Evolutionary conservation across 2,329 filamentous ascomycete species (phyloP).

Genomic region (Juglanconis juglandina): DNA sequence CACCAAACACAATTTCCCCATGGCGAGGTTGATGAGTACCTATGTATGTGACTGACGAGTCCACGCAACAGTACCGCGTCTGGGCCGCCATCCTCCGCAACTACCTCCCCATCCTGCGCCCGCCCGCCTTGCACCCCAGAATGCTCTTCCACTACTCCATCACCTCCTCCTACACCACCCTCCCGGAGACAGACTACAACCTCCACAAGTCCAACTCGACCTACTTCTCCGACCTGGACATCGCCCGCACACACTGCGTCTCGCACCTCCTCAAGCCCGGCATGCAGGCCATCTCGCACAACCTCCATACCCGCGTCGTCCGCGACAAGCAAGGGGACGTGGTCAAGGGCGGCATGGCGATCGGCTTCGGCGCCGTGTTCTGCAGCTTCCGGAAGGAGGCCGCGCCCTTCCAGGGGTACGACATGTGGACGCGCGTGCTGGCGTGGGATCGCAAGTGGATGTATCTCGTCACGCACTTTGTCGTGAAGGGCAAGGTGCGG

Average conservation of each 20-base stretch:
- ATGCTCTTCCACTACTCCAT: constrained; percentile 36
- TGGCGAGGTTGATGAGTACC: not conserved
- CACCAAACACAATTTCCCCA: not conserved
- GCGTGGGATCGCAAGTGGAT: constrained; percentile 81
- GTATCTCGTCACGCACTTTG: constrained; percentile 71
- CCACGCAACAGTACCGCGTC: constrained; percentile 28
- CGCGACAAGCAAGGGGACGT: constrained; percentile 46
- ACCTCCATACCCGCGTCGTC: constrained; percentile 48
- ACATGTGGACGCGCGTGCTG: constrained; percentile 70
- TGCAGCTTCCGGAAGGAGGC: constrained; percentile 75
- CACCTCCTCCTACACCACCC: constrained; percentile 27
- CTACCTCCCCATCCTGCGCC: constrained; percentile 21
- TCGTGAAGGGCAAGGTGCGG: constrained; percentile 57
- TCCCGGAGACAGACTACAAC: constrained; percentile 38
- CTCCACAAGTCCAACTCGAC: constrained; percentile 52
- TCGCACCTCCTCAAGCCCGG: constrained; percentile 63
- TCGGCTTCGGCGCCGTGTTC: constrained; percentile 69
- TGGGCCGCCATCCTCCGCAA: constrained; percentile 34
- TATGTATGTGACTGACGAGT: not conserved
- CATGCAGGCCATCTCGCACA: constrained; percentile 49
- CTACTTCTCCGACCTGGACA: constrained; percentile 83
- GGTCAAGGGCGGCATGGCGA: constrained; percentile 51
- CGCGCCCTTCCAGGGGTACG: constrained; percentile 63
- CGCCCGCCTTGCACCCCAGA: constrained; percentile 19
- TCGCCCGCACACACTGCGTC: constrained; percentile 77